These are phyloP conservation scores for Nicotiana attenuata DNA, from an alignment of 257 asterid genomes.

Conservation along the genomic window DNA sequence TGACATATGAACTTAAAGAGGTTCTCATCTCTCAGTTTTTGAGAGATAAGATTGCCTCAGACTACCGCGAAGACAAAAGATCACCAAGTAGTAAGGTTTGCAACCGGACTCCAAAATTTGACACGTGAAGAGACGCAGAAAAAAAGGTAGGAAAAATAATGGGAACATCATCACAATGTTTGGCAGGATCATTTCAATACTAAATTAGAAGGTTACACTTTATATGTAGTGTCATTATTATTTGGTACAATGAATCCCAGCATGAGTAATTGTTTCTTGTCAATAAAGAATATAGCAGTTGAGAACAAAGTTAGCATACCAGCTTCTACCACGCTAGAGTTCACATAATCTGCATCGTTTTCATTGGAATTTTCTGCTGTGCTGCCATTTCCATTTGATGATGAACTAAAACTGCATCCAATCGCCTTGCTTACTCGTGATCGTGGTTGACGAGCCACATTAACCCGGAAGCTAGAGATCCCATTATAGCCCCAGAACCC, in stretches of 20 bases:
- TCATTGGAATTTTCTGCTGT: constrained; percentile 70
- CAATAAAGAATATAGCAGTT: neutral
- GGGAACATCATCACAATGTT: neutral
- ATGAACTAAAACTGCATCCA: constrained; percentile 66
- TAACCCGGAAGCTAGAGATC: constrained; percentile 12
- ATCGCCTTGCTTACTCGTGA: constrained; percentile 31
- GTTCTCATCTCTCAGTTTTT: neutral
- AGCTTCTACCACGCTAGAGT: constrained; percentile 88
- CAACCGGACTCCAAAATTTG: neutral
- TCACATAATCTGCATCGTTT: constrained; percentile 77
- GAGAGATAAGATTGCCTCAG: neutral
- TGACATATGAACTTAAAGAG: neutral
- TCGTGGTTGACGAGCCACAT: constrained; percentile 21
- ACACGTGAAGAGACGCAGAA: neutral
- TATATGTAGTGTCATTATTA: neutral
- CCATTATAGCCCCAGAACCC: constrained; percentile 54
- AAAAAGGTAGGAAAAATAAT: neutral
- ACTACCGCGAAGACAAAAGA: neutral
- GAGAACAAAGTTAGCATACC: constrained; percentile 35
- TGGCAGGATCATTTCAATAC: neutral
- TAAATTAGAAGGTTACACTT: neutral
- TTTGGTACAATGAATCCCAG: neutral
- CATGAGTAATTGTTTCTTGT: neutral
- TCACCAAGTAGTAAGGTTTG: neutral
- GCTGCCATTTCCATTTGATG: constrained; percentile 86